Percentiles rank a stretch among this genome's conserved stretches.
Conservation (phyloP, 192 early-diverging fungal species). For the Linderina pennispora region DNA sequence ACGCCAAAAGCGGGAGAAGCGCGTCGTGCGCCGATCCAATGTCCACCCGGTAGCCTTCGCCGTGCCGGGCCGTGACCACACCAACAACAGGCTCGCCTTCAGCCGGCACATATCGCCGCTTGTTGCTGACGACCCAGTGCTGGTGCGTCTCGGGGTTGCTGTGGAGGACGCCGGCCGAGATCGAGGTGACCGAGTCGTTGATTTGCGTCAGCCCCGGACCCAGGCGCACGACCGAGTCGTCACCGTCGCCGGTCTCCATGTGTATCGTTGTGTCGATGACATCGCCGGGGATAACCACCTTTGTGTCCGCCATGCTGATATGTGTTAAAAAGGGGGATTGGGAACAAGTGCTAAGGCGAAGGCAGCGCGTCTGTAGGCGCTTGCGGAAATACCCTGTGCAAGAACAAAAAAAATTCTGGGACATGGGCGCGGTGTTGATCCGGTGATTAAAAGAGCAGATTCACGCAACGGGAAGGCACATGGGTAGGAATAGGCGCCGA, state of each 20-base stretch:
- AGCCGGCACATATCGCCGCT: constrained; percentile 84
- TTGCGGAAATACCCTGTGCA: too few relatives aligned
- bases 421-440: too few relatives aligned
- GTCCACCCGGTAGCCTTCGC: constrained; percentile 83
- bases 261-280: constrained; percentile 20
- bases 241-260: constrained; percentile 2
- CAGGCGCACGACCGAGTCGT: constrained; percentile 51
- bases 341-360: too few relatives aligned
- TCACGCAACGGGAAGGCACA: too few relatives aligned
- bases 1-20: constrained; percentile 69
- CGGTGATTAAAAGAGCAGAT: too few relatives aligned
- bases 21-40: constrained; percentile 91
- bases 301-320: constrained; percentile 14
- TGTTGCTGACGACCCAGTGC: constrained; percentile 79
- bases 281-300: constrained; percentile 37
- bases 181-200: constrained; percentile 56
- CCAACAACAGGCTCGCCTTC: constrained; percentile 86
- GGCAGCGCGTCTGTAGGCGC: too few relatives aligned
- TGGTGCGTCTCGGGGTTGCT: constrained; percentile 48
- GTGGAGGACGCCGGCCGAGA: constrained; percentile 70
- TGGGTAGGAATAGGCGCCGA: too few relatives aligned
- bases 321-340: too few relatives aligned
- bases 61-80: constrained; percentile 57
- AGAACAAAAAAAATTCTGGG: too few relatives aligned
- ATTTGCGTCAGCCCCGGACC: constrained; percentile 78